phyloP scores from a whole-genome alignment of 2,329 filamentous ascomycete species.

The Diaporthe longicolla region DNA sequence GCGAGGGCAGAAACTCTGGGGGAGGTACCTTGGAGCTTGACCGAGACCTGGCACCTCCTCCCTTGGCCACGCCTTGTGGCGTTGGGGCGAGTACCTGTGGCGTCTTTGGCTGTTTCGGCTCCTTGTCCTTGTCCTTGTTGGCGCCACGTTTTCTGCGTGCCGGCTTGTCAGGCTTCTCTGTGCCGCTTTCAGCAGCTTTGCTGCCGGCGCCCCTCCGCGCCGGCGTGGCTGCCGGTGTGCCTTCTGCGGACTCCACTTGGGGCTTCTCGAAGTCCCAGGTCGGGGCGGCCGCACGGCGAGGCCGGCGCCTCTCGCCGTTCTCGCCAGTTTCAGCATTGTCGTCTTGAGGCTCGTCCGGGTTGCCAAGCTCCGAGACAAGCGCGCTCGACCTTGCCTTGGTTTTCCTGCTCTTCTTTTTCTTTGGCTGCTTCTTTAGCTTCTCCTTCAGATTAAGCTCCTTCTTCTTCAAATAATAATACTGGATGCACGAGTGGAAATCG shows the following conservation, averaged over 20 bases:
- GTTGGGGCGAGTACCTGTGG: conserved; percentile 63
- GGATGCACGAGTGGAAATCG: conserved; percentile 84
- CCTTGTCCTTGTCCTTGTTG: conserved; percentile 58
- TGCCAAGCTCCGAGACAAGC: conserved; percentile 77
- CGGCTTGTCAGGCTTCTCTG: conserved; percentile 61
- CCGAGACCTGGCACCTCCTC: conserved; percentile 60
- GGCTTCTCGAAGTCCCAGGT: conserved; percentile 77
- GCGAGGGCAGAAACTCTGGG: conserved; percentile 56
- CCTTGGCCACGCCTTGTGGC: conserved; percentile 58
- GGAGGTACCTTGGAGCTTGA: conserved; percentile 67
- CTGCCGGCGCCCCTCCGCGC: conserved; percentile 60
- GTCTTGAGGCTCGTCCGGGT: conserved; percentile 69
- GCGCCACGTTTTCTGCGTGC: conserved; percentile 56
- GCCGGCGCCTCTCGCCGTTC: conserved; percentile 72
- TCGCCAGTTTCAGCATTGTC: conserved; percentile 70
- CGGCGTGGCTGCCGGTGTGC: conserved; percentile 67
- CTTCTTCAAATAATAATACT: conserved; percentile 88
- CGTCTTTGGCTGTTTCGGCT: conserved; percentile 52
- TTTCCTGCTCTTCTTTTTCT: conserved; percentile 67
- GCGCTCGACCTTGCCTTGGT: conserved; percentile 73
- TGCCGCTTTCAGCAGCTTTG: conserved; percentile 57
- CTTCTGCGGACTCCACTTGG: conserved; percentile 45
- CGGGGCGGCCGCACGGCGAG: conserved; percentile 77
- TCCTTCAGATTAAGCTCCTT: conserved; percentile 83
- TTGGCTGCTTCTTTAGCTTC: conserved; percentile 76